Evolutionary conservation across 495 filamentous ascomycete species (phyloP), one percentile per base, ranked within the genome.

Genomic region (Xylaria telfairii): DNA sequence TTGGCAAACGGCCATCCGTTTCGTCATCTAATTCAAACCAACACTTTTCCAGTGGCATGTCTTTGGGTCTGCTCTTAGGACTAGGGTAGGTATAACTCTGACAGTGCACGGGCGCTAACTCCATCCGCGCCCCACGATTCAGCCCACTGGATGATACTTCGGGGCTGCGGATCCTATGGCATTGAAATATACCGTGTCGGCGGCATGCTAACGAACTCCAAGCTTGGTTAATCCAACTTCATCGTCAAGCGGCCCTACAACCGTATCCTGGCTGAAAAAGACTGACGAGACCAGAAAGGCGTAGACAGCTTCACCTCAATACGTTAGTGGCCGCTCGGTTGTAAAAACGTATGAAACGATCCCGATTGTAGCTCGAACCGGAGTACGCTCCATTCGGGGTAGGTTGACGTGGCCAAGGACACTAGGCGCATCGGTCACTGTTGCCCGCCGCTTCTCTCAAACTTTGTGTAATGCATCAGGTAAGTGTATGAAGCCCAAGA

Each of bases 51-150:
- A 41, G 37, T 61, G 37, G 19, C 51, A 61, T 42, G 37, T 61
- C 37, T 42, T 42, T n/a, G 62, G 62, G 41, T 47, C 42, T 51
- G 13, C n/a, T 65, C 42, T 49, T 17, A 65, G 46, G 13, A 51
- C 62, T 24, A 32, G 62, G 42, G 62, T 49, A 21, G 44, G 42
- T 65, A 65, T 32, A 49, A 10, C 62, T 26, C 57, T 19, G 34
- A 65, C 62, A 37, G 51, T 49, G 62, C 62, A 65, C 62, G 42
- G 62, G 34, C 59, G 37, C 21, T 26, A 24, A 21, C 59, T 61
- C 32, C 59, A 61, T 59, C 30, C 8, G 10, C 8, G 32, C 59
- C 59, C 59, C 59, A 41, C 59, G 37, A 39, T 61, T 42, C 59
- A 61, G 59, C n/a, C 37, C 34, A 42, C 26, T 61, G 34, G 57